Evolutionary conservation across 2,329 filamentous ascomycete genomes (phyloP), one percentile per base, ranked within the genome.

Genomic region (Calonectria multiphialidica): DNA sequence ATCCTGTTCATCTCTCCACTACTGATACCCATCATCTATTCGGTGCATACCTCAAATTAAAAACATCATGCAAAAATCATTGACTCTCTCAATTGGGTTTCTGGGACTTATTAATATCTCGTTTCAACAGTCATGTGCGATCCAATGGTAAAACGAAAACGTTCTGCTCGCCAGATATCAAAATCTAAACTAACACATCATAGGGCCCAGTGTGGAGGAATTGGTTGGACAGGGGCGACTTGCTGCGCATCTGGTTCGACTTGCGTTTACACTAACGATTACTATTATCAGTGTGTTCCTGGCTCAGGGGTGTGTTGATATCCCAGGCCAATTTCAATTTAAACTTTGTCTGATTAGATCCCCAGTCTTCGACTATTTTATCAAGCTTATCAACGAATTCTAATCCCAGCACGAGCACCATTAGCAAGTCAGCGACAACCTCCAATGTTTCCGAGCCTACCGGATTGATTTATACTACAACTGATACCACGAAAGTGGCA

Each of bases 201-300:
- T 23, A 67, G 64, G 64, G 40, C 40, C 5, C 64, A 67, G 28
- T 67, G 64, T 2, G 64, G 64, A 67, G 64, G 64, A n/a, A 25
- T 15, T 5, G 64, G 33, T 13, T 67, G 64, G 64, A 37, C 49
- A 8, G 64, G 64, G 40, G 50, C 64, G 13, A 67, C 64, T 49
- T 67, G 64, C 21, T 67, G 64, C 28, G 28, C n/a, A 3, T 40
- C 64, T 18, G 64, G 50, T 7, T 67, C 37, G 7, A 37, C 2
- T 47, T 67, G 64, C 4, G n/a, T 37, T 28, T 67, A 67, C 50
- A 67, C 50, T 13, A 67, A 67, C 47, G 64, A 67, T 18, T 67
- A 40, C 21, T 67, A 67, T 9, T 59, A 18, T 44, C 64, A 67
- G 28, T 67, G 64, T 47, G 25, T 67, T 23, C 64, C 50, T 49